Conservation (phyloP, 1,284 basidiomycete genomes). For the Ustilago xerochloae region DNA sequence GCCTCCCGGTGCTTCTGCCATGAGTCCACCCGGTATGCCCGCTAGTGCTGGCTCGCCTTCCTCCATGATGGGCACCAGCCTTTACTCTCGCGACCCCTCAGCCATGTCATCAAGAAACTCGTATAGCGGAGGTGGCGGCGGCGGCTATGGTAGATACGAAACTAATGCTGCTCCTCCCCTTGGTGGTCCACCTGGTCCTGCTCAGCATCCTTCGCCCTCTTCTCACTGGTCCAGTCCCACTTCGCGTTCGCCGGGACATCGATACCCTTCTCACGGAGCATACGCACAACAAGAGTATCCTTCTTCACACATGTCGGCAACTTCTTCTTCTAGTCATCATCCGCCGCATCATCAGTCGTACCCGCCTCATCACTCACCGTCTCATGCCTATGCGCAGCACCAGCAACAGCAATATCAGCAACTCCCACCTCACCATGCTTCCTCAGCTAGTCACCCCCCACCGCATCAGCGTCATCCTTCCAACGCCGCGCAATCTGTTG, state of each 20-base stretch:
- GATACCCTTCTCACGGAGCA: conserved; percentile 29
- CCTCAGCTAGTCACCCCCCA: not conserved
- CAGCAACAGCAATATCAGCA: conserved; percentile 30
- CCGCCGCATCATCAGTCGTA: conserved; percentile 25
- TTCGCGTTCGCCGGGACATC: conserved; percentile 30
- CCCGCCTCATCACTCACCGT: conserved; percentile 29
- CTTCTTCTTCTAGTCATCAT: conserved; percentile 18
- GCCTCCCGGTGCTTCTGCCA: conserved; percentile 10
- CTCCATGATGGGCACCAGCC: conserved; percentile 18
- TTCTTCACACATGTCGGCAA: conserved; percentile 9
- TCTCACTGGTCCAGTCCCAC: conserved; percentile 43
- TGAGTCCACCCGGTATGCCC: conserved; percentile 40
- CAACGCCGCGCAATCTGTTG: conserved; percentile 5
- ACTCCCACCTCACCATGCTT: conserved; percentile 15
- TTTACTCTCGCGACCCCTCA: conserved; percentile 43
- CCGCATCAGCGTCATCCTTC: conserved; percentile 22
- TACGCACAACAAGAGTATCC: conserved; percentile 34
- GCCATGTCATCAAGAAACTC: conserved; percentile 17
- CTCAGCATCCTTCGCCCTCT: conserved; percentile 33
- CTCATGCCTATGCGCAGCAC: conserved; percentile 19
- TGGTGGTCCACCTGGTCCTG: conserved; percentile 9
- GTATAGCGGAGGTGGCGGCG: conserved; percentile 26
- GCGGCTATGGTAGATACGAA: conserved; percentile 31
- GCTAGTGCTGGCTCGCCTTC: conserved; percentile 31
- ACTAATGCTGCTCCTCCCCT: not conserved